Evolutionary conservation across 179 eudicot genomes (phyloP), one percentile per base, ranked within the genome.

Genomic region (Beta corolliflora): DNA sequence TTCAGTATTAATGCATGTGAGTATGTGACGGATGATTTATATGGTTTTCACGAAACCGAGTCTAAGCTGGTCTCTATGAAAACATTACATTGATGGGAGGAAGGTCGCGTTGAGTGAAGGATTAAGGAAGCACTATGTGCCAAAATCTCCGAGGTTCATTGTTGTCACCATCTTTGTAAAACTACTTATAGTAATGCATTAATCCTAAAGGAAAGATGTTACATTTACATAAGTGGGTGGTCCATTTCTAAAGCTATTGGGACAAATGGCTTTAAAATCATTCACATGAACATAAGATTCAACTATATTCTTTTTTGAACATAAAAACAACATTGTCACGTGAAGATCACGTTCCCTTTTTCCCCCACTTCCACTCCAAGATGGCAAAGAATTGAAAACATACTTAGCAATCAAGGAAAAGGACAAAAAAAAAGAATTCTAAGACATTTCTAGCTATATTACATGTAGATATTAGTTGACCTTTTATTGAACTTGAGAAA

Each of bases 241-340:
- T 81, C 84, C 81, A 77, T 64, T n/a, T 72, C 65, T 63, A 81
- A 77, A 80, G 16, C 46, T 73, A 5, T 44, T 69, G n/a, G 54
- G 73, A 44, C 59, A 75, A 41, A 36, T 65, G 68, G 58, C 55
- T 41, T 56, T 44, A n/a, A 52, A 48, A 14, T 29, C 36, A 55
- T 21, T 77, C 86, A 84, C 84, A 78, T 84, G 87, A 67, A 77
- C 66, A 14, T 77, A 52, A 73, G 72, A 81, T 45, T 84, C 82
- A 31, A 77, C 71, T 58, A 21, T 44, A 44, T 48, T 44, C 72
- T 56, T 67, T 9, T 55, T 7, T 81, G 70, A 45, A 10, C 77
- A 50, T 21, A 71, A 56, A 64, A 58, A 64, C 59, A 56, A 16
- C 76, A 53, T 44, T 23, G 48, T 21, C 87, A 84, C 84, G 87